These are phyloP conservation scores for Ramichloridium luteum DNA, from an alignment of 2,329 filamentous ascomycete genomes.

Conservation along the genomic window DNA sequence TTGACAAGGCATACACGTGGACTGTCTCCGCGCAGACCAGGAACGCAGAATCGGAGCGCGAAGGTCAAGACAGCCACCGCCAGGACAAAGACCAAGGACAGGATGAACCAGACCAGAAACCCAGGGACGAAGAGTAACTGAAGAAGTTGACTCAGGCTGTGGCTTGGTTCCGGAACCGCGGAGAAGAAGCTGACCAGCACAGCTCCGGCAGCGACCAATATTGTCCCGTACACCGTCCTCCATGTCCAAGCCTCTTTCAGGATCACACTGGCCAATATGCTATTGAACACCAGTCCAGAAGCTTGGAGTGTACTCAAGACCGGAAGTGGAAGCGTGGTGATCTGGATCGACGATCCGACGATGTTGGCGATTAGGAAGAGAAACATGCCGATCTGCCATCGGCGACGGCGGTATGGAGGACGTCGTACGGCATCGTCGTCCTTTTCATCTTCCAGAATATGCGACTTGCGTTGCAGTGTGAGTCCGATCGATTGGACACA, in stretches of 20 bases:
- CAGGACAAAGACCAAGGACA: constrained; percentile 59
- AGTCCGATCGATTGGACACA: constrained; percentile 90
- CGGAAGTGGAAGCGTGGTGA: constrained; percentile 85
- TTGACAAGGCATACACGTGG: constrained; percentile 49
- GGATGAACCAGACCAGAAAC: constrained; percentile 81
- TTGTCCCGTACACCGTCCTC: constrained; percentile 81
- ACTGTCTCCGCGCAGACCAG: constrained; percentile 21
- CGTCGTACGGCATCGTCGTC: constrained; percentile 62
- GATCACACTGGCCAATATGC: constrained; percentile 87
- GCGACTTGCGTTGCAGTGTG: constrained; percentile 93
- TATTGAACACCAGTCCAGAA: constrained; percentile 95
- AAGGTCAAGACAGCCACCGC: constrained; percentile 54
- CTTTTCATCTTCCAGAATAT: constrained; percentile 95
- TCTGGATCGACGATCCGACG: constrained; percentile 90
- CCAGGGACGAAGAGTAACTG: constrained; percentile 57
- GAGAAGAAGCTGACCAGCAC: constrained; percentile 87
- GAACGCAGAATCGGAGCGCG: constrained; percentile 26
- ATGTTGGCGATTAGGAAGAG: constrained; percentile 96
- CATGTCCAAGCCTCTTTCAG: constrained; percentile 86
- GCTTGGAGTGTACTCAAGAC: constrained; percentile 92
- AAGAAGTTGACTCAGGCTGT: constrained; percentile 72
- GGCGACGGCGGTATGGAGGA: constrained; percentile 75
- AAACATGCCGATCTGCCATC: constrained; percentile 93
- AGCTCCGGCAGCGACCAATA: constrained; percentile 80
- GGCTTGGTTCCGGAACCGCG: constrained; percentile 83